Conservation (phyloP, 495 filamentous ascomycete genomes). For the Hypoxylon subgilvum region DNA sequence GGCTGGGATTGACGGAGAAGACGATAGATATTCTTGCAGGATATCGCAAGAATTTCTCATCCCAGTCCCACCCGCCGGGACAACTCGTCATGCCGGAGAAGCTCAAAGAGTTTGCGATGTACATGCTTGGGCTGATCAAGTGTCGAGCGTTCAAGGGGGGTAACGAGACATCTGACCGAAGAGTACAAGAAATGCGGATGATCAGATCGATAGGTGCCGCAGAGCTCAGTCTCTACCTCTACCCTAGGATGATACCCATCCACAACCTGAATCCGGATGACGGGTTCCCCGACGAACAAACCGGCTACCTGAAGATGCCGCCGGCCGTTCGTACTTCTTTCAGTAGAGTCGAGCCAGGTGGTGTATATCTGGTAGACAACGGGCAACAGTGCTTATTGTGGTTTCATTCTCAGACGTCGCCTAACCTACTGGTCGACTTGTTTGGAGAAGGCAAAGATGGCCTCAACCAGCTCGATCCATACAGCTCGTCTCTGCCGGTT, state of each 20-base stretch:
- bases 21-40: conserved; percentile 91
- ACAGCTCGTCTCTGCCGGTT: conserved; percentile 73
- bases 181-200: conserved; percentile 89
- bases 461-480: conserved; percentile 79
- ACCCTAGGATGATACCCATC: conserved; percentile 88
- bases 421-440: conserved; percentile 85
- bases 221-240: conserved; percentile 91
- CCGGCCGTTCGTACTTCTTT: conserved; percentile 82
- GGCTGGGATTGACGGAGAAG: conserved; percentile 85
- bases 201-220: conserved; percentile 82
- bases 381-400: conserved; percentile 89
- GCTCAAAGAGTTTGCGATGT: conserved; percentile 97
- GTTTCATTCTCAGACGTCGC: conserved; percentile 79
- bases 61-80: conserved; percentile 79
- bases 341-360: conserved; percentile 88
- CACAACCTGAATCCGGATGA: conserved; percentile 88
- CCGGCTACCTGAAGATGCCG: conserved; percentile 84
- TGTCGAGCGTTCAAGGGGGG: conserved; percentile 94
- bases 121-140: conserved; percentile 90
- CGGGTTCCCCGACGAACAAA: conserved; percentile 82
- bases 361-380: conserved; percentile 97
- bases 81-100: conserved; percentile 95
- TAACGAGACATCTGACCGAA: conserved; percentile 86
- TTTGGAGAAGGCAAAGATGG: conserved; percentile 78
- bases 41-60: conserved; percentile 89